Evolutionary conservation across 768 basidiomycete species (phyloP), one percentile per base, ranked within the genome.

Genomic region (Multifurca ochricompacta): DNA sequence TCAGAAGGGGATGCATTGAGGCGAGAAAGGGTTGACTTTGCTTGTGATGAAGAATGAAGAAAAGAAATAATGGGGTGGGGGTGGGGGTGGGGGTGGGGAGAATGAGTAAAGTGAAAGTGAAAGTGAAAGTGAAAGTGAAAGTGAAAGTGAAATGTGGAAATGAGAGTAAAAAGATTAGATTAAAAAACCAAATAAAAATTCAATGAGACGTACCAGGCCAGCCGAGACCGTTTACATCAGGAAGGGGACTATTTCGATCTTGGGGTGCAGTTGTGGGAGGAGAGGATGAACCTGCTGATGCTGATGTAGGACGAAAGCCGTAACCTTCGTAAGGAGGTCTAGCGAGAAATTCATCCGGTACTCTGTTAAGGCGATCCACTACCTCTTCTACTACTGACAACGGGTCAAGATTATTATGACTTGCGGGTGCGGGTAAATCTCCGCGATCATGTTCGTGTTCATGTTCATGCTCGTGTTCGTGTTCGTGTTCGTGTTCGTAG

Each of bases 1-100:
- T 95, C 87, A 44, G 76, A 79, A 2, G 83, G 77, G 0, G 89
- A 85, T 4, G 88, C 87, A 64, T 88, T 83, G 40, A 96, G 77
- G 51, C 94, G 83, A 48, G 82, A 82, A 31, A 94, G 69, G 40
- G 93, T 94, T 6, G 88, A 91, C 72, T 95, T 96, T 54, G 93
- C 94, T 93, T 43, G 19, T 40, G 23, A 19, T 35, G 41, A 42
- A n/a, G n/a, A n/a, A n/a, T n/a, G n/a, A n/a, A n/a, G n/a, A n/a
- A n/a, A n/a, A n/a, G n/a, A n/a, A n/a, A n/a, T n/a, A n/a, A n/a
- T n/a, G n/a, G n/a, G n/a, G n/a, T n/a, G n/a, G n/a, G n/a, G n/a
- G n/a, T n/a, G n/a, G n/a, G n/a, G n/a, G n/a, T n/a, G n/a, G n/a
- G n/a, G n/a, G n/a, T n/a, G n/a, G n/a, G n/a, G n/a, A n/a, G n/a